Base-by-base conservation (phyloP, 1,284 basidiomycete genomes). In the Sanghuangporus weigelae region DNA sequence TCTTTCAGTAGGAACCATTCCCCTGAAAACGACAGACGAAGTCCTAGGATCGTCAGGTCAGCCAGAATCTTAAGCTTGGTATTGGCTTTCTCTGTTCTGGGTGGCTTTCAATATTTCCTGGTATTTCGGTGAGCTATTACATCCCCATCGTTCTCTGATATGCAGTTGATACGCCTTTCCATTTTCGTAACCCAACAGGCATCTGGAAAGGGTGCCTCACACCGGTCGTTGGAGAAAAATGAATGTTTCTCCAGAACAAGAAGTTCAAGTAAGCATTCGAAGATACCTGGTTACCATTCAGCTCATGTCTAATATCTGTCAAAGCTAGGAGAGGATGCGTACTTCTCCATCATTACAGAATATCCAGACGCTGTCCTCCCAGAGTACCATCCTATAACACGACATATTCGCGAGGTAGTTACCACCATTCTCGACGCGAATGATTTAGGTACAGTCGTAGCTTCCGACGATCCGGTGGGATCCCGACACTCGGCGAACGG, bases 221-320 rank as follows among this genome's bases (percentile, higher is more conserved):
- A 95, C 93, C 0, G 92, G 92, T 0, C 75, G 94, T 63, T 87
- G 87, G 81, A 76, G 94, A 26, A 95, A 94, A 72, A 96, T 96
- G 83, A 87, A 90, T 70, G 81, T 90, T 19, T 49, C 21, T 11
- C 57, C 57, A 16, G 57, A 59, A 48, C 31, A 31, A 7, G 57
- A 59, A 38, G 40, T 12, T 14, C 42, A 59, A 35, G 57, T 59
- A 49, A 39, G 48, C 35, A 10, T 36, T 36, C 26, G 3, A 36
- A n/a, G 2, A n/a, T 7, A 36, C 11, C 5, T 1, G 8, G 14
- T 38, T 2, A 36, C 7, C 26, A 38, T 35, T 35, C 8, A 35
- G 11, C 5, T 39, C 1, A 38, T 49, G 12, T 31, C 26, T 31
- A 14, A 42, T 35, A n/a, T 1, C 39, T 21, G 5, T n/a, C 21